Evolutionary conservation across 2,329 filamentous ascomycete genomes (phyloP).

Genomic region (Colletotrichum ledebouriae): DNA sequence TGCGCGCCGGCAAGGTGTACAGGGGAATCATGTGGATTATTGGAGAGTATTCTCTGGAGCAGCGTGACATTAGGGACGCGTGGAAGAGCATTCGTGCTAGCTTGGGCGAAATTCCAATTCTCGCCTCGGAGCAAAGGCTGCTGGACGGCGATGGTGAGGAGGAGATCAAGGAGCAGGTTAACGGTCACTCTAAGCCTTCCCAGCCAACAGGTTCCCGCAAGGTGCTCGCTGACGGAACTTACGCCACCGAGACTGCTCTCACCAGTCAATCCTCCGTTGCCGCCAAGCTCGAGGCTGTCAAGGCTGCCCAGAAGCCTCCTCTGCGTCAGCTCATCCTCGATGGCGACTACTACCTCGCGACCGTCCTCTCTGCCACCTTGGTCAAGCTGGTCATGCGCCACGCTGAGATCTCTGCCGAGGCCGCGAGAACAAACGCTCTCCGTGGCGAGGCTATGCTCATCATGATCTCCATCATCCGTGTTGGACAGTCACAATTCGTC

Average conservation of each 20-base stretch:
- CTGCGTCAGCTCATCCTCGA: conserved; percentile 95
- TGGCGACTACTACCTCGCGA: conserved; percentile 95
- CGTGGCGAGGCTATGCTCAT: conserved; percentile 98
- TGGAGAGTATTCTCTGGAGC: conserved; percentile 95
- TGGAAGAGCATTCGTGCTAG: conserved; percentile 97
- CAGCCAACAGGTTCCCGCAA: conserved; percentile 88
- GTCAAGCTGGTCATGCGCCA: conserved; percentile 99
- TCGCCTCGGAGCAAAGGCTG: conserved; percentile 92
- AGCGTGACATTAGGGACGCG: conserved; percentile 93
- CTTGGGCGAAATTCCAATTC: conserved; percentile 95
- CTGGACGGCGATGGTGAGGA: conserved; percentile 86
- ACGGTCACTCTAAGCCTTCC: conserved; percentile 82
- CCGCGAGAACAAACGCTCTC: conserved; percentile 90
- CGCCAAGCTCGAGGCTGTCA: conserved; percentile 94
- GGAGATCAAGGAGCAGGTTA: conserved; percentile 73
- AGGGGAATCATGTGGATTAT: conserved; percentile 97
- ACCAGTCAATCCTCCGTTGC: conserved; percentile 92
- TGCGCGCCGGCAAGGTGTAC: conserved; percentile 97
- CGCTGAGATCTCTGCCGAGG: conserved; percentile 89
- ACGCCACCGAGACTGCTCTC: conserved; percentile 95
- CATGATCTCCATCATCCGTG: conserved; percentile 98
- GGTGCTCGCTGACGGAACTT: conserved; percentile 95
- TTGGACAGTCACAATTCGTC: conserved; percentile 98
- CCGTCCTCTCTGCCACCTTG: conserved; percentile 94
- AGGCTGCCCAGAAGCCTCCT: conserved; percentile 95